Evolutionary conservation across 2,329 filamentous ascomycete species (phyloP), one percentile per base, ranked within the genome.

Genomic region (Sclerotinia subarctica): DNA sequence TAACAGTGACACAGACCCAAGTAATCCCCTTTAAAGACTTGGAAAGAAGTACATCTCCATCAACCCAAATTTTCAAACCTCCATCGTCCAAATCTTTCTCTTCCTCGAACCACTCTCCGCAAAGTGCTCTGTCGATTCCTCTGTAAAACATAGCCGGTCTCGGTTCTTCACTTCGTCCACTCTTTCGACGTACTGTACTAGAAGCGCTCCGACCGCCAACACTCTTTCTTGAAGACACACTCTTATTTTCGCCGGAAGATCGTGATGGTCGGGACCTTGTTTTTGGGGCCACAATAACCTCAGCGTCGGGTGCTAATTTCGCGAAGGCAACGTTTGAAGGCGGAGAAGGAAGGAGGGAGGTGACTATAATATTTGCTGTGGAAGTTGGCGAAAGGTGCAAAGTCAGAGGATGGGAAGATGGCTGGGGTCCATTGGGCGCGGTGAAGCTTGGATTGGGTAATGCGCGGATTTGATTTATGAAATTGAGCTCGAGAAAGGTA

Each of bases 231-330:
- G 92, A 92, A 2, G 90, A 90, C 74, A 94, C 90, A 76, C 94
- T 97, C 69, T 90, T 85, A 76, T 86, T 93, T 73, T 96, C 93
- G 49, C 88, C 86, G n/a, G 83, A 86, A 69, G 81, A 84, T 67
- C 89, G 86, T 4, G 87, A 82, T 46, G 84, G 81, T 77, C 92
- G 93, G 53, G 90, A 84, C 67, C 94, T 87, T 35, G 90, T 90
- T 81, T 99, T 99, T 0, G 95, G 95, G 4, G 95, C 95, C 69
- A 99, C 95, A 72, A 98, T 96, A 62, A 99, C 94, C 79, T 99
- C 95, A 29, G 94, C 94, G 77, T 98, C 93, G 0, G 94, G 91
- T 0, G 92, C 91, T 63, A 99, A 92, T 79, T 97, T 98, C 35
- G 92, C 93, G 77, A 99, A 99, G 0, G 92, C 85, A 1, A 87